Base-by-base conservation (phyloP, 495 filamentous ascomycete species). In the Glarea lozoyensis region DNA sequence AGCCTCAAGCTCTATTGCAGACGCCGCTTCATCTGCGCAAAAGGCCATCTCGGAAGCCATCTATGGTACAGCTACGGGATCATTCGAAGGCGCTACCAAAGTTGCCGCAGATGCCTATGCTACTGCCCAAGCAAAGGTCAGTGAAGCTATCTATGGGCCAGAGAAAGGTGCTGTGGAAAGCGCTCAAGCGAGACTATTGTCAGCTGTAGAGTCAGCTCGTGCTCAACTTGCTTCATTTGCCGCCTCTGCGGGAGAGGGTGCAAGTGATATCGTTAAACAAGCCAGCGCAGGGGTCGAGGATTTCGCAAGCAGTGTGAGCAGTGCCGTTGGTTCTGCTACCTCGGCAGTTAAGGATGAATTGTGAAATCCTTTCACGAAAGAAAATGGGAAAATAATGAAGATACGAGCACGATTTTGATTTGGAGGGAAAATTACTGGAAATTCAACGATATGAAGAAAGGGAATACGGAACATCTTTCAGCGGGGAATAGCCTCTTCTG, bases 51-150 rank as follows among this genome's bases (percentile, higher is more conserved):
- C 71, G 43, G 67, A 69, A 49, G 67, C 69, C n/a, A 53, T 82
- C 10, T 76, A 79, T 42, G 76, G 76, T 19, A 65, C 70, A n/a
- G 61, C 69, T 44, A 63, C 71, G 6, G 56, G 64, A 15, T 73
- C 70, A 46, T 55, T 64, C 16, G 72, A 76, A 15, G 40, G 46
- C 36, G 72, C 67, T 38, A 67, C 59, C 38, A 70, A 66, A 6
- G 57, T 54, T 25, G 60, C 66, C 2, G 69, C 62, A 4, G 61
- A 64, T 15, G 66, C 60, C 9, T 63, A 59, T 35, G 67, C 55
- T 41, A 68, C 64, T 55, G 72, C 48, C 6, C 36, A 34, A 13
- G 37, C 46, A 9, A 29, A 12, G 16, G 27, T 50, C 13, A 56
- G 46, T 24, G 36, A 18, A 1, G 46, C 40, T 1, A 46, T 56